phyloP scores from a whole-genome alignment of 768 basidiomycete genomes.

The Fomitopsis serialis region DNA sequence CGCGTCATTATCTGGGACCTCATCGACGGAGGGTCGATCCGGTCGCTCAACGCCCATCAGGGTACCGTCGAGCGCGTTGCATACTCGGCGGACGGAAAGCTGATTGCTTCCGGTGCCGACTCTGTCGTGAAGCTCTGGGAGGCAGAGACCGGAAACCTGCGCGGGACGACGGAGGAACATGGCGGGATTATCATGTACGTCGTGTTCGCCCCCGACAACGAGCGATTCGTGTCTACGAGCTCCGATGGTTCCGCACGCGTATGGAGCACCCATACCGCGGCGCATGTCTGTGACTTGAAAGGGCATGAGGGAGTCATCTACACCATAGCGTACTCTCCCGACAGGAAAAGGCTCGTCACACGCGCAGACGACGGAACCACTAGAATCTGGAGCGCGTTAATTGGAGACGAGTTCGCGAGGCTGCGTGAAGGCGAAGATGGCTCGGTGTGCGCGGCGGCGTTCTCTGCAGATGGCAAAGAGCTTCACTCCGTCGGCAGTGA shows the following conservation, averaged over 20 bases:
- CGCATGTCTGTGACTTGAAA: neutral
- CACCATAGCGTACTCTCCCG: constrained; percentile 6
- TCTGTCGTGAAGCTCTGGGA: constrained; percentile 20
- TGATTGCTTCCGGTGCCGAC: constrained; percentile 16
- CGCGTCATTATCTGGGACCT: constrained; percentile 6
- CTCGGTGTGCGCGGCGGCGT: neutral
- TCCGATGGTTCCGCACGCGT: constrained; percentile 2
- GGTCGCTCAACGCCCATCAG: constrained; percentile 13
- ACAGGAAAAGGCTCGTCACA: constrained; percentile 8
- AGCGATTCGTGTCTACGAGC: constrained; percentile 4
- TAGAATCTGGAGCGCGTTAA: constrained; percentile 5
- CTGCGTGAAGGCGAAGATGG: neutral
- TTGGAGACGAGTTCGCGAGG: neutral
- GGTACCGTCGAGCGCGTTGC: constrained; percentile 28
- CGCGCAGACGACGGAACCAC: constrained; percentile 16
- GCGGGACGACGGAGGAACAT: constrained; percentile 18
- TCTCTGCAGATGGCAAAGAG: constrained; percentile 7
- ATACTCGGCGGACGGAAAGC: constrained; percentile 12
- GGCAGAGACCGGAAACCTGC: constrained; percentile 14
- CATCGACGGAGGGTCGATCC: constrained; percentile 12
- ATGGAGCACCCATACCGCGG: constrained; percentile 3
- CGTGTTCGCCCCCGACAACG: constrained; percentile 11
- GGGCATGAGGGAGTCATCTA: constrained; percentile 1
- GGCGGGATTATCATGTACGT: constrained; percentile 19
- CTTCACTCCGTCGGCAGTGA: constrained; percentile 25